Evolutionary conservation across 1,284 basidiomycete genomes (phyloP), one percentile per base, ranked within the genome.

Genomic region (Porogramme epimiltina): DNA sequence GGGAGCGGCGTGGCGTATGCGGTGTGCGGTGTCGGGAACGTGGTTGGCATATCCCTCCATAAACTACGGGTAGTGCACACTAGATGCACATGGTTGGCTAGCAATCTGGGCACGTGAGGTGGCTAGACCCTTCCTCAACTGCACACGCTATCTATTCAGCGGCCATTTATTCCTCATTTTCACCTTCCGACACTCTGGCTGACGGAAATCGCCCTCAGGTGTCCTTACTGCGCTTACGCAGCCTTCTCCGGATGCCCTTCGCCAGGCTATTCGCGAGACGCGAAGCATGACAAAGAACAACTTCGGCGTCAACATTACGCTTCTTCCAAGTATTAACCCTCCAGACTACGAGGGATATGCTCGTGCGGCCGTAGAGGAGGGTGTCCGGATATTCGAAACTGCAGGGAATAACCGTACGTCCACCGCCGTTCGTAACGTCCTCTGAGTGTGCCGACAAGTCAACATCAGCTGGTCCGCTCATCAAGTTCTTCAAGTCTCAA

Each of bases 261-360:
- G 92, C n/a, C 67, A 74, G 16, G 94, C 91, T n/a, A 95, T 98
- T 59, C 80, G 81, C 37, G 85, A 95, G 69, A 93, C 92, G 6
- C 77, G 79, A 42, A 76, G 74, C 42, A 69, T 87, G 44, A 93
- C 89, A 0, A 71, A 75, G 45, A 90, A 91, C 59, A 85, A 85
- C 11, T 94, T 95, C 68, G 95, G 91, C 23, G 95, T 97, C 54
- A 98, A 98, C 70, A 84, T 97, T 61, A 97, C 95, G 0, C 74
- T 98, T 13, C 76, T 97, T 20, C 95, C 95, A 0, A 84, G 83
- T 24, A 97, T 98, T 65, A 91, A 85, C 52, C 93, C 95, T 0
- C 95, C 95, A 1, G 93, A 96, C 66, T 98, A 98, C 61, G 81
- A 81, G 48, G 92, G 87, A 5, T 95, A 88, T 62, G 89, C 89